These are phyloP conservation scores for Tricholoma bakamatsutake DNA, from an alignment of 768 basidiomycete genomes.

Conservation along the genomic window DNA sequence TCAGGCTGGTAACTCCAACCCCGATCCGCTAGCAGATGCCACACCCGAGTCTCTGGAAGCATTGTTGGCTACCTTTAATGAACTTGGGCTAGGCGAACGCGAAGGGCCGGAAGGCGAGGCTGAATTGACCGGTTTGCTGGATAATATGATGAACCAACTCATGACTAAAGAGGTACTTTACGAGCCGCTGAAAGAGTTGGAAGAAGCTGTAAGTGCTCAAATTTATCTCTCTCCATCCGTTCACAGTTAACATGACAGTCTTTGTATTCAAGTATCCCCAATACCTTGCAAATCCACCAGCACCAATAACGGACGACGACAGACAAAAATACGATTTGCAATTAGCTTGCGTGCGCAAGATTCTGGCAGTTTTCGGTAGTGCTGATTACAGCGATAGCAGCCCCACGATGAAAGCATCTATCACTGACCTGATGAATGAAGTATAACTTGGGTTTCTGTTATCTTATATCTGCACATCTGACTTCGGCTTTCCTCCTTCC, in stretches of 20 bases:
- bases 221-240: not conserved
- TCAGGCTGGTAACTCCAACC: conserved; percentile 1
- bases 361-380: conserved; percentile 64
- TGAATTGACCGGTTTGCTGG: conserved; percentile 62
- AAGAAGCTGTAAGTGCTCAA: conserved; percentile 49
- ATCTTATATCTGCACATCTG: not conserved
- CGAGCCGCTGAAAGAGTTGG: conserved; percentile 79
- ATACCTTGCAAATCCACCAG: conserved; percentile 57
- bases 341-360: conserved; percentile 43
- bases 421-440: conserved; percentile 74
- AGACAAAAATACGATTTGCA: conserved; percentile 62
- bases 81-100: conserved; percentile 26
- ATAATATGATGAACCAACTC: conserved; percentile 75
- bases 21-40: conserved; percentile 11
- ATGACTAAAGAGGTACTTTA: conserved; percentile 83
- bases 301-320: conserved; percentile 52
- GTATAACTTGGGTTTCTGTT: conserved; percentile 28
- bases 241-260: not conserved
- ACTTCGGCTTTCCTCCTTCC: not conserved
- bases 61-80: conserved; percentile 44
- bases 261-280: conserved; percentile 55
- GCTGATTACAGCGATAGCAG: conserved; percentile 54
- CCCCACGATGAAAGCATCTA: conserved; percentile 32
- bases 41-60: conserved; percentile 40
- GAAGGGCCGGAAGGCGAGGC: conserved; percentile 36